These are phyloP conservation scores for Pleoardoris graminearum DNA, from an alignment of 2,329 filamentous ascomycete genomes.

Conservation along the genomic window DNA sequence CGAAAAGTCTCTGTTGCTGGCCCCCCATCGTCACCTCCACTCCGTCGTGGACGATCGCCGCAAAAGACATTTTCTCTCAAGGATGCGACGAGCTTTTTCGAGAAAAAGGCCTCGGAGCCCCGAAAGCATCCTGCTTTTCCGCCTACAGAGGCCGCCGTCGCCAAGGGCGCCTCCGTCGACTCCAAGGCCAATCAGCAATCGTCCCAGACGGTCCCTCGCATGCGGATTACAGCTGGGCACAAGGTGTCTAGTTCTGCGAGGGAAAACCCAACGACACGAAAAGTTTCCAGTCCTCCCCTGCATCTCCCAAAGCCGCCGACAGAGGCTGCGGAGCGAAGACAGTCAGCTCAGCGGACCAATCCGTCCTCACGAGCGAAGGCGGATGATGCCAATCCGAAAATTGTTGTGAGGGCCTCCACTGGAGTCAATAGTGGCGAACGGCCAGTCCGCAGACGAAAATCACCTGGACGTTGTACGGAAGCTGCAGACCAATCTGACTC, in stretches of 20 bases:
- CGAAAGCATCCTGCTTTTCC: slow-evolving; percentile 16
- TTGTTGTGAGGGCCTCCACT: slow-evolving; percentile 12
- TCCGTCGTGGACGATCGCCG: slow-evolving; percentile 11
- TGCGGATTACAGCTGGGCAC: not conserved
- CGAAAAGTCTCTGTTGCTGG: slow-evolving; percentile 9
- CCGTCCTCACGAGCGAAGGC: slow-evolving; percentile 13
- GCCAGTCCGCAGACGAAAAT: not conserved
- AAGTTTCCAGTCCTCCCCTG: slow-evolving; percentile 11
- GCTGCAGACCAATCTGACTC: not conserved
- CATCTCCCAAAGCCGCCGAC: slow-evolving; percentile 11
- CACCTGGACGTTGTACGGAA: slow-evolving; percentile 1
- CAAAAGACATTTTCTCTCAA: slow-evolving; percentile 28
- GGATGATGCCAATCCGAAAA: slow-evolving; percentile 9
- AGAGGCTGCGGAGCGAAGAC: slow-evolving; percentile 10
- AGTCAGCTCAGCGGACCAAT: slow-evolving; percentile 14
- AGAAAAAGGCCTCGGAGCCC: slow-evolving; percentile 27
- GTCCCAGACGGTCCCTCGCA: not conserved
- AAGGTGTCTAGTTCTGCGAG: slow-evolving; percentile 4
- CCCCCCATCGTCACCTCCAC: slow-evolving; percentile 8
- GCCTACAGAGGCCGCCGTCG: slow-evolving; percentile 11
- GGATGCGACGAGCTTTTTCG: slow-evolving; percentile 34
- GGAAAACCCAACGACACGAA: not conserved
- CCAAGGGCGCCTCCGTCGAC: slow-evolving; percentile 8
- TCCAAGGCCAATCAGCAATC: slow-evolving; percentile 4
- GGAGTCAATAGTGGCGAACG: not conserved